Evolutionary conservation across 768 basidiomycete genomes (phyloP).

Genomic region (Cystofilobasidium ferigula): DNA sequence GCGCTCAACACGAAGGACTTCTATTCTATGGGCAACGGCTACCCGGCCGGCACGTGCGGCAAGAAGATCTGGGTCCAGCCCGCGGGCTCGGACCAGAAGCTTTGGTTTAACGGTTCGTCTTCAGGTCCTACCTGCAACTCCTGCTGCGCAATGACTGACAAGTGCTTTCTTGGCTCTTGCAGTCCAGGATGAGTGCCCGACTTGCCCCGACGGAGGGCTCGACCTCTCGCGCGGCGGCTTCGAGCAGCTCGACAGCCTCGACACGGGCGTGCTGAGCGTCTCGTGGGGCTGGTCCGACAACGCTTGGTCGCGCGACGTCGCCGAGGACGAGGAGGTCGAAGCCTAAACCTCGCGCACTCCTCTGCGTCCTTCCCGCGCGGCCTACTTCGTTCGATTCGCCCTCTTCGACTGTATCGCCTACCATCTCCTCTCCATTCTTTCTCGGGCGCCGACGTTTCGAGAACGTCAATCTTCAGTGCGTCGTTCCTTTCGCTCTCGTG

Average conservation of each 20-base stretch:
- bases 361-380: not conserved
- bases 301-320: not conserved
- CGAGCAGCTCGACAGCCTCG: not conserved
- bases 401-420: too few relatives aligned
- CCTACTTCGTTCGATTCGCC: too few relatives aligned
- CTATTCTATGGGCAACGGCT: not conserved
- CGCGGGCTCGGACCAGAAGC: not conserved
- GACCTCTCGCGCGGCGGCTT: slow-evolving; percentile 11
- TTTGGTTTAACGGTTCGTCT: not conserved
- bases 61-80: not conserved
- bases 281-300: not conserved
- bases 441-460: too few relatives aligned
- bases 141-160: too few relatives aligned
- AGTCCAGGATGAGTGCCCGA: slow-evolving; percentile 9
- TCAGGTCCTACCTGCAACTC: too few relatives aligned
- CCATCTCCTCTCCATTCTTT: too few relatives aligned
- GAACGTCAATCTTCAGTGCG: too few relatives aligned
- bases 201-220: slow-evolving; percentile 5
- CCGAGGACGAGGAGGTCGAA: not conserved
- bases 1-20: slow-evolving; percentile 10
- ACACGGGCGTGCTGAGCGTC: not conserved
- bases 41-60: slow-evolving; percentile 3
- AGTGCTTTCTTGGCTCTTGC: not conserved
- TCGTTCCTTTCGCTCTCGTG: too few relatives aligned
- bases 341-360: not conserved